Evolutionary conservation across 805 yeast genomes (phyloP).

Genomic region (Lachancea sp.): DNA sequence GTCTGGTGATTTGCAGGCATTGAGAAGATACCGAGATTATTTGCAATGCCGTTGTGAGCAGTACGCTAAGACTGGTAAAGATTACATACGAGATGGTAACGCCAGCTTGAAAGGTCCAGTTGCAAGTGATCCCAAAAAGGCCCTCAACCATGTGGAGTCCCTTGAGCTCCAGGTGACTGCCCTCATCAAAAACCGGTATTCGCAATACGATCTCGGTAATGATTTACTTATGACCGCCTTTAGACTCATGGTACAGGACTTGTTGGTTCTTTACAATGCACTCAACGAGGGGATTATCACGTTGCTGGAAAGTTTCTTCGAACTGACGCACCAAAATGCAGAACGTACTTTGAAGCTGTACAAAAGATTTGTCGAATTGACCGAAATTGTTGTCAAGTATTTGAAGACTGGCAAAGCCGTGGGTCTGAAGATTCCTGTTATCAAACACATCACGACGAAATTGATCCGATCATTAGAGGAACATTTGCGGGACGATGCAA

Average conservation of each 20-base stretch:
- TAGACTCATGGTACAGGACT: constrained; percentile 82
- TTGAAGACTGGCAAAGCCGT: constrained; percentile 87
- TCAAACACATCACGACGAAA: constrained; percentile 95
- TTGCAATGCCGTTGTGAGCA: constrained; percentile 63
- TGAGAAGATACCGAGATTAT: constrained; percentile 67
- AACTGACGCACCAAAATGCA: constrained; percentile 81
- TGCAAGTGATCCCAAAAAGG: constrained; percentile 61
- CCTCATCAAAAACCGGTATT: constrained; percentile 64
- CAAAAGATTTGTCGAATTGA: constrained; percentile 76
- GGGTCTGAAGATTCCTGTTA: constrained; percentile 87
- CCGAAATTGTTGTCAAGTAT: constrained; percentile 81
- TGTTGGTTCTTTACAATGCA: constrained; percentile 78
- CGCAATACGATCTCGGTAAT: constrained; percentile 75
- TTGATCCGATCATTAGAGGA: constrained; percentile 81
- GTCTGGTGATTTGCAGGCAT: constrained; percentile 45
- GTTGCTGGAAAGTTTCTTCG: constrained; percentile 88
- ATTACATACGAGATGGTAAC: constrained; percentile 70
- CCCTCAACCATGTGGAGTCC: constrained; percentile 74
- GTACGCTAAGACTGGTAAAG: constrained; percentile 55
- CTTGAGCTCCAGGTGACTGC: constrained; percentile 77
- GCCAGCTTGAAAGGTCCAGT: constrained; percentile 54
- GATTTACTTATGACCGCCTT: constrained; percentile 81
- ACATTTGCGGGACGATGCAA: constrained; percentile 77
- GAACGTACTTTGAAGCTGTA: constrained; percentile 79
- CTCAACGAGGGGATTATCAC: constrained; percentile 95